phyloP scores from a whole-genome alignment of 228 moss, liverwort and hornwort genomes.

The Sphagnum magellanicum region DNA sequence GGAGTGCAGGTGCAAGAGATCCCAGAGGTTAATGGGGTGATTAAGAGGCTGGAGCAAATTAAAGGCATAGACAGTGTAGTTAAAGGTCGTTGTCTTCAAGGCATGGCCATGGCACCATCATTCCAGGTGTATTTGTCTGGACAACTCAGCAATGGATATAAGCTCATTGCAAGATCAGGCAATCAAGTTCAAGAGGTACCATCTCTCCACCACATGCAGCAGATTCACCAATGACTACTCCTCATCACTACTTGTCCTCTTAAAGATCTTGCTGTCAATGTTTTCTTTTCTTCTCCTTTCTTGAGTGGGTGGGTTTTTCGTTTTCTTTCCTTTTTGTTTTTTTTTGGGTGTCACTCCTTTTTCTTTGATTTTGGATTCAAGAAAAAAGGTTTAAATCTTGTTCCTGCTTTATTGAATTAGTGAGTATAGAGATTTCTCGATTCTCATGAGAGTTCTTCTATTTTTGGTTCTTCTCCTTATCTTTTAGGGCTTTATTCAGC shows the following conservation, averaged over 20 bases:
- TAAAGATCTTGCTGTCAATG: not conserved
- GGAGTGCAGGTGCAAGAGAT: conserved; percentile 25
- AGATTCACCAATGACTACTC: not conserved
- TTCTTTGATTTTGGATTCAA: not conserved
- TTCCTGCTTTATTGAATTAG: no score
- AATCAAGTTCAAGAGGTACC: conserved; percentile 72
- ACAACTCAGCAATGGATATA: conserved; percentile 58
- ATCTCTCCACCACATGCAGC: not conserved
- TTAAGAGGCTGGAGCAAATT: conserved; percentile 29
- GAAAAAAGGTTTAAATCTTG: no score
- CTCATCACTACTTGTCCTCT: not conserved
- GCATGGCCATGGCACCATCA: conserved; percentile 58
- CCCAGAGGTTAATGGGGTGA: conserved; percentile 40
- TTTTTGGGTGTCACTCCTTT: not conserved
- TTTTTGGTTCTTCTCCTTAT: no score
- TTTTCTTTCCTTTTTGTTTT: not conserved
- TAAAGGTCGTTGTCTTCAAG: conserved; percentile 52
- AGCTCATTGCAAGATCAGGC: conserved; percentile 72
- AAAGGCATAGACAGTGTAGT: conserved; percentile 31
- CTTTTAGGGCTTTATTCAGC: no score
- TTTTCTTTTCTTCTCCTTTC: not conserved
- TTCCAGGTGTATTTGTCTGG: conserved; percentile 75
- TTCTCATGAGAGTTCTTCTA: no score
- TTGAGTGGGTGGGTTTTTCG: not conserved
- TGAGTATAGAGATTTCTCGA: no score